These are phyloP conservation scores for Naumovozyma castellii DNA, from an alignment of 805 yeast genomes.

Conservation along the genomic window DNA sequence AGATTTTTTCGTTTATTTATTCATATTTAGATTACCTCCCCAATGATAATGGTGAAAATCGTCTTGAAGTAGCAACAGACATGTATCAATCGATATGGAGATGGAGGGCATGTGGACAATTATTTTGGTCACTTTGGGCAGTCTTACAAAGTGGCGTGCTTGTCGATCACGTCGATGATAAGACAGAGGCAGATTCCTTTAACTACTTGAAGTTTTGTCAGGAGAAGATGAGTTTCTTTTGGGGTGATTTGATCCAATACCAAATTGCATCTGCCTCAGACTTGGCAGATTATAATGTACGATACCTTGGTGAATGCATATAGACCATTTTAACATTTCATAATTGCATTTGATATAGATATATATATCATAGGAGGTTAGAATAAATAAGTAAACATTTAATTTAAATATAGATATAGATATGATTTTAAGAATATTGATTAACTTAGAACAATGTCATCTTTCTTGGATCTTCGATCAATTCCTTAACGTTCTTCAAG, in stretches of 20 bases:
- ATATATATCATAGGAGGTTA: too few species aligned
- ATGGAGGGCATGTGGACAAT: constrained; percentile 72
- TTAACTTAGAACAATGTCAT: constrained; percentile 56
- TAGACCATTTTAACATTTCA: too few species aligned
- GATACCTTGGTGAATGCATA: neutral
- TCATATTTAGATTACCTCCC: constrained; percentile 50
- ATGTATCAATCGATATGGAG: constrained; percentile 52
- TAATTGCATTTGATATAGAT: too few species aligned
- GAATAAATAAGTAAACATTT: too few species aligned
- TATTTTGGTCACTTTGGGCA: constrained; percentile 88
- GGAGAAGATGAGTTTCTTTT: constrained; percentile 58
- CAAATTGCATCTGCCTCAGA: constrained; percentile 36
- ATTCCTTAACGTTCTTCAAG: constrained; percentile 91
- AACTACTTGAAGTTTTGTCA: constrained; percentile 63
- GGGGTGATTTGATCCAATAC: constrained; percentile 61
- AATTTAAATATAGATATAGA: too few species aligned
- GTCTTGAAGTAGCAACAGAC: constrained; percentile 31
- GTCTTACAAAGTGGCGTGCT: constrained; percentile 56
- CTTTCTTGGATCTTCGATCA: constrained; percentile 97
- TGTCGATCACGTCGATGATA: constrained; percentile 15
- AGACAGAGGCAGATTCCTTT: constrained; percentile 47
- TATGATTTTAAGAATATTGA: neutral
- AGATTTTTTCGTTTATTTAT: constrained; percentile 55
- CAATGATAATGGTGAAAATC: constrained; percentile 20
- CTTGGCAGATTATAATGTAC: neutral